These are phyloP conservation scores for Sicyos baderoa DNA, from an alignment of 306 rosid genomes.

Conservation along the genomic window DNA sequence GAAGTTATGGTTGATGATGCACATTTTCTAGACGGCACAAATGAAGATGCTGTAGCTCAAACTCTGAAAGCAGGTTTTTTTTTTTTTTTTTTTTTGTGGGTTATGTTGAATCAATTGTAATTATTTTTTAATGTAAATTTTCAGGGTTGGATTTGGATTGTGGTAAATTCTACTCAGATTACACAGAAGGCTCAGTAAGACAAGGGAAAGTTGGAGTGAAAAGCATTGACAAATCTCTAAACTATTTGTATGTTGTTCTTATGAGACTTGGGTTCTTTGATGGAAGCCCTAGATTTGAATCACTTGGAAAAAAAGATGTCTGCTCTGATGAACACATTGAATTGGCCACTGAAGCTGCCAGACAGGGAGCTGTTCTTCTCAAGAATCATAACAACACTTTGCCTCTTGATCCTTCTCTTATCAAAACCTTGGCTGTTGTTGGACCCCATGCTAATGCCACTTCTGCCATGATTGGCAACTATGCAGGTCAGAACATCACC, in stretches of 20 bases:
- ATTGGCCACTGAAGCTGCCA: constrained; percentile 63
- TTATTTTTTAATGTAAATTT: background rate
- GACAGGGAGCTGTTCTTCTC: constrained; percentile 61
- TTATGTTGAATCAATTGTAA: background rate
- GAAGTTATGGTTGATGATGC: too few species aligned
- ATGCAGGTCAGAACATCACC: constrained; percentile 33
- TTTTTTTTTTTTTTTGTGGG: background rate
- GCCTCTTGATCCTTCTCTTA: constrained; percentile 32
- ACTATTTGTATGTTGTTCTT: constrained; percentile 60
- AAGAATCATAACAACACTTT: constrained; percentile 42
- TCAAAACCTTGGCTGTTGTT: constrained; percentile 36
- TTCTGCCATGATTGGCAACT: constrained; percentile 57
- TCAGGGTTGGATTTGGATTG: constrained; percentile 82
- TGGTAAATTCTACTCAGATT: constrained; percentile 39
- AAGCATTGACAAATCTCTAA: constrained; percentile 57
- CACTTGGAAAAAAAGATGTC: constrained; percentile 57
- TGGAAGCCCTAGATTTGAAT: constrained; percentile 49
- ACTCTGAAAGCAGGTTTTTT: constrained; percentile 63
- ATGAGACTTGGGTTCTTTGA: constrained; percentile 77
- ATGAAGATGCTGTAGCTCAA: constrained; percentile 38
- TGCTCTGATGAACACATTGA: constrained; percentile 44
- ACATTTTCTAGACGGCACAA: too few species aligned
- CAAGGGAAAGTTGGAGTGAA: constrained; percentile 45
- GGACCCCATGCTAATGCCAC: constrained; percentile 76
- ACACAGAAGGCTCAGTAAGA: constrained; percentile 54